Evolutionary conservation across 1,284 basidiomycete species (phyloP).

Genomic region (Cutaneotrichosporon sp.): DNA sequence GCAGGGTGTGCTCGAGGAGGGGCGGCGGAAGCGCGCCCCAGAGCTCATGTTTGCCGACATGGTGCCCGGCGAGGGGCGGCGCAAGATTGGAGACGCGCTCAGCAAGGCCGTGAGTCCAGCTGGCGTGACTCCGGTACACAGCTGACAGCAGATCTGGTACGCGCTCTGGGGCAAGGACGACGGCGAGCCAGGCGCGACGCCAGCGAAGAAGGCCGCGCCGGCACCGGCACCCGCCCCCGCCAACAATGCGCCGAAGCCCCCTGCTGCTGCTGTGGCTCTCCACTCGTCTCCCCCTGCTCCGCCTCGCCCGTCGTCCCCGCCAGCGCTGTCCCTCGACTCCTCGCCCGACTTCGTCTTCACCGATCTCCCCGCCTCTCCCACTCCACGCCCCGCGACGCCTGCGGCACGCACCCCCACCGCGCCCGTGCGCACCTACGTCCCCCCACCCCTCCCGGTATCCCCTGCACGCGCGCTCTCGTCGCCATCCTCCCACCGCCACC

Average conservation of each 20-base stretch:
- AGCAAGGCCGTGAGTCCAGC: slow-evolving; percentile 29
- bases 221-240: background rate
- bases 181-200: background rate
- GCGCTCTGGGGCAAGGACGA: background rate
- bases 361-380: background rate
- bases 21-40: slow-evolving; percentile 15
- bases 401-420: too few relatives aligned
- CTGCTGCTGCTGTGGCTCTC: background rate
- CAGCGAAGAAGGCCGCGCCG: background rate
- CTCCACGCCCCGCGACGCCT: background rate
- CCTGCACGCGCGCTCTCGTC: background rate
- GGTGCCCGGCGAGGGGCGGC: slow-evolving; percentile 48
- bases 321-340: background rate
- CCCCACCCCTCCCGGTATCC: background rate
- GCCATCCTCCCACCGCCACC: background rate
- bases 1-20: slow-evolving; percentile 21
- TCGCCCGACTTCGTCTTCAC: background rate
- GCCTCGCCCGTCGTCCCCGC: background rate
- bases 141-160: background rate
- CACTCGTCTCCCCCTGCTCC: background rate
- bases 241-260: background rate
- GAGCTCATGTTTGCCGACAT: slow-evolving; percentile 49
- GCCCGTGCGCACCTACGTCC: background rate
- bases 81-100: slow-evolving; percentile 55
- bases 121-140: too few relatives aligned